Conservation (phyloP, 1,284 basidiomycete species). For the Leccinum ponderosum region DNA sequence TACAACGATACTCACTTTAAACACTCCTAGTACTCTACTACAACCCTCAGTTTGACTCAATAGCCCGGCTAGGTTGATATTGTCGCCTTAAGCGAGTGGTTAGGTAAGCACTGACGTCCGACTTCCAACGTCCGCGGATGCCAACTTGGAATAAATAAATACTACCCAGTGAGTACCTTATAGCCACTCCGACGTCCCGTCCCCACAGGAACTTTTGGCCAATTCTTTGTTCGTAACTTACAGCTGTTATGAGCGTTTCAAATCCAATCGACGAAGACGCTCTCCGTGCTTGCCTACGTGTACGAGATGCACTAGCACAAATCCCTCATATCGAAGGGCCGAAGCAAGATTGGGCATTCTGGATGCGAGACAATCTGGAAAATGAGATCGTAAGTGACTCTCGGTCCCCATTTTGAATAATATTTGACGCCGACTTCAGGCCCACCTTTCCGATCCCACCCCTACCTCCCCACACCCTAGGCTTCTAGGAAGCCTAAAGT, state of each 20-base stretch:
- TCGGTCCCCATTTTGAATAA: background rate
- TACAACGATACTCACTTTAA: too few relatives aligned
- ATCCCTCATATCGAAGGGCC: background rate
- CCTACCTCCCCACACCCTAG: background rate
- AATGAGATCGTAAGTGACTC: background rate
- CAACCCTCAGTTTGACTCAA: too few relatives aligned
- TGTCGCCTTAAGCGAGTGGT: too few relatives aligned
- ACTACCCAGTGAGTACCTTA: background rate
- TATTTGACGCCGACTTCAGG: background rate
- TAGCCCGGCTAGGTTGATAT: too few relatives aligned
- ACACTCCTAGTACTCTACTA: too few relatives aligned
- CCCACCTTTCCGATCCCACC: background rate
- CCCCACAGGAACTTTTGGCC: background rate
- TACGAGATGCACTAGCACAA: background rate
- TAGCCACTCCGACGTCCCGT: background rate
- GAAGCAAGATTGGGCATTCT: background rate
- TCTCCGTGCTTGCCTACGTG: background rate
- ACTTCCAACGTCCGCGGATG: too few relatives aligned
- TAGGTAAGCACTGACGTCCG: too few relatives aligned
- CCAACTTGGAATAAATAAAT: background rate
- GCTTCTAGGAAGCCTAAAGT: slow-evolving; percentile 1
- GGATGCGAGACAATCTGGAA: background rate
- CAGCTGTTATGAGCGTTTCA: background rate
- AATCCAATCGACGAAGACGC: background rate
- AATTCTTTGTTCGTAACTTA: background rate